Conservation (phyloP, 768 basidiomycete species). For the Suillus lakei region DNA sequence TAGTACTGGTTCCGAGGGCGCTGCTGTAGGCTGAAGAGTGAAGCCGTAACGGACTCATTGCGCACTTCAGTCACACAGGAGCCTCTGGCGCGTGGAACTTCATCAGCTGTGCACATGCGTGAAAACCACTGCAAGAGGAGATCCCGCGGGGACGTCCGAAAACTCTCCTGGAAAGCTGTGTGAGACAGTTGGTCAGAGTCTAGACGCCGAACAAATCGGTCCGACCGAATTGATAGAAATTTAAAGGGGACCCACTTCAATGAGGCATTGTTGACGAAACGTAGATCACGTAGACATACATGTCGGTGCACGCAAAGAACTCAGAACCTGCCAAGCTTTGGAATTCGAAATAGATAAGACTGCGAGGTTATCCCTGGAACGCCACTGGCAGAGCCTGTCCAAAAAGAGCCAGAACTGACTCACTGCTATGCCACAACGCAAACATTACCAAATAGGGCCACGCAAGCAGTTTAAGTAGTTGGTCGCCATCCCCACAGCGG, state of each 20-base stretch:
- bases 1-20: not conserved
- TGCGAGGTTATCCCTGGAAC: not conserved
- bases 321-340: not conserved
- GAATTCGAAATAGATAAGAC: not conserved
- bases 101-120: not conserved
- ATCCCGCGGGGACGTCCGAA: not conserved
- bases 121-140: not conserved
- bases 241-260: not conserved
- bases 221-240: not conserved
- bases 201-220: not conserved
- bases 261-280: not conserved
- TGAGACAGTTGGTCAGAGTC: not conserved
- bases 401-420: conserved; percentile 6
- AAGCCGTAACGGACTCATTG: not conserved
- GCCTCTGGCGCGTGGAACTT: not conserved
- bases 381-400: not conserved
- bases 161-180: not conserved
- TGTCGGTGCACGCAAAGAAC: not conserved
- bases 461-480: conserved; percentile 28
- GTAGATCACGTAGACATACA: not conserved
- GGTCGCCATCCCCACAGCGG: conserved; percentile 10
- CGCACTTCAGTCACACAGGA: not conserved
- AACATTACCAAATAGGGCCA: conserved; percentile 30
- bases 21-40: too few species aligned
- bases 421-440: conserved; percentile 29